Evolutionary conservation across 139 green algal genomes (phyloP).

Genomic region (Tetraselmis striata): DNA sequence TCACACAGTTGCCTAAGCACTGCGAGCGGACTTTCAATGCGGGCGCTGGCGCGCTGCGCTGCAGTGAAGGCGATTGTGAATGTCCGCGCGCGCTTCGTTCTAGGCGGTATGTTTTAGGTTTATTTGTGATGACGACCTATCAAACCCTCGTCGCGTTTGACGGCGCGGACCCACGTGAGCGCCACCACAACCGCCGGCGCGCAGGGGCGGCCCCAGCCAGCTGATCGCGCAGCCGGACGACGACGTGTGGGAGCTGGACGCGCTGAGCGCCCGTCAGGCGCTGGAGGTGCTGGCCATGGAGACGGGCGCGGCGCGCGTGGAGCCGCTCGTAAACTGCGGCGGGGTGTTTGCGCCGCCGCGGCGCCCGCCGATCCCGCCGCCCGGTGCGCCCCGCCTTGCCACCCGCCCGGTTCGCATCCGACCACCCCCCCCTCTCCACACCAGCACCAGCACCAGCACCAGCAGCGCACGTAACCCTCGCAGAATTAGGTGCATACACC

Average conservation of each 20-base stretch:
- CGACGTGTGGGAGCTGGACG: slow-evolving; percentile 69
- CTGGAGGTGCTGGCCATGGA: slow-evolving; percentile 37
- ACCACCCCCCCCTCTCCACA: too few species aligned
- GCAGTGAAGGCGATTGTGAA: too few species aligned
- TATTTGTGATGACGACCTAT: neutral
- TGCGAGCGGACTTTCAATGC: too few species aligned
- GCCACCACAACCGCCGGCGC: neutral
- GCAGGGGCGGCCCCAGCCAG: slow-evolving; percentile 46
- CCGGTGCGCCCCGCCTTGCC: neutral
- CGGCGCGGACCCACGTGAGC: too few species aligned
- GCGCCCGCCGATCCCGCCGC: neutral
- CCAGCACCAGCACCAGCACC: too few species aligned
- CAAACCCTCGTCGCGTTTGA: too few species aligned
- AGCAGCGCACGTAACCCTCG: too few species aligned
- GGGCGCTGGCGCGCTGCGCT: too few species aligned
- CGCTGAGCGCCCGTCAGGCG: slow-evolving; percentile 20
- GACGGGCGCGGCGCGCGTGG: slow-evolving; percentile 31
- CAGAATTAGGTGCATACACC: too few species aligned
- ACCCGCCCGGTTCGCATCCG: neutral
- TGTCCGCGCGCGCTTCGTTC: too few species aligned
- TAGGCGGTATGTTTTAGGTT: neutral
- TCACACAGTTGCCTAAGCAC: too few species aligned
- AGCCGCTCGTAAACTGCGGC: slow-evolving; percentile 57
- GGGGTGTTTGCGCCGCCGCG: slow-evolving; percentile 41
- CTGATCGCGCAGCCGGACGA: slow-evolving; percentile 40